Conservation (phyloP, 2,329 filamentous ascomycete species). For the Trichoderma koningiopsis region DNA sequence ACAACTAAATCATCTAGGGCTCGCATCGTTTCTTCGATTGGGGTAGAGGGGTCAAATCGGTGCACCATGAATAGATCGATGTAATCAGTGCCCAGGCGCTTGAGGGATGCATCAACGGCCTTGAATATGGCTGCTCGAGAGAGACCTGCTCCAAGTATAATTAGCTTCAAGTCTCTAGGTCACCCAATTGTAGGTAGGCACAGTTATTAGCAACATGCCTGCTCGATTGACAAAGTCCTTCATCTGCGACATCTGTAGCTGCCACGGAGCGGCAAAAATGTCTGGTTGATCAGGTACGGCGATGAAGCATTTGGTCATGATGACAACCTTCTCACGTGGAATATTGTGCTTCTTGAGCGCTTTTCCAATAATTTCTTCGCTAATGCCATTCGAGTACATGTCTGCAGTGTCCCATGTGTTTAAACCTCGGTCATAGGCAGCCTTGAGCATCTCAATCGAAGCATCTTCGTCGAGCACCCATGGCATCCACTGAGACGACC, state of each 20-base stretch:
- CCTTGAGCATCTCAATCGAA: slow-evolving; percentile 28
- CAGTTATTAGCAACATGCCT: neutral
- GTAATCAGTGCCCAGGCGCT: slow-evolving; percentile 55
- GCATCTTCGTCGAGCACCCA: slow-evolving; percentile 27
- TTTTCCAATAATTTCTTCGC: slow-evolving; percentile 4
- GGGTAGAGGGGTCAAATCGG: slow-evolving; percentile 51
- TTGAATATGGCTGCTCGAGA: slow-evolving; percentile 66
- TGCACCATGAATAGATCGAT: slow-evolving; percentile 60
- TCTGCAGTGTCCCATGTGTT: slow-evolving; percentile 27
- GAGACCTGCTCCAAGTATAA: slow-evolving; percentile 36
- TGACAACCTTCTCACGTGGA: slow-evolving; percentile 1
- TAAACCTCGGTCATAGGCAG: slow-evolving; percentile 30
- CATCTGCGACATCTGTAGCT: neutral
- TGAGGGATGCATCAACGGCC: slow-evolving; percentile 60
- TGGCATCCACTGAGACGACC: slow-evolving; percentile 23
- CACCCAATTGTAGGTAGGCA: neutral
- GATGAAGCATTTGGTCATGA: slow-evolving; percentile 13
- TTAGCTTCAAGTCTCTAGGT: neutral
- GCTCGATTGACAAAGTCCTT: neutral
- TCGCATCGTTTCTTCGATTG: slow-evolving; percentile 59
- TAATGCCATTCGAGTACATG: slow-evolving; percentile 11
- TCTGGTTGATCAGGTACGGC: neutral
- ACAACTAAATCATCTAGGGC: slow-evolving; percentile 57
- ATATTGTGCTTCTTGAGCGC: neutral
- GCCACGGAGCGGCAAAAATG: neutral